Percentiles rank a stretch among this genome's conserved stretches.
Evolutionary conservation across 306 rosid genomes (phyloP).

Genomic region (Pueraria montana): DNA sequence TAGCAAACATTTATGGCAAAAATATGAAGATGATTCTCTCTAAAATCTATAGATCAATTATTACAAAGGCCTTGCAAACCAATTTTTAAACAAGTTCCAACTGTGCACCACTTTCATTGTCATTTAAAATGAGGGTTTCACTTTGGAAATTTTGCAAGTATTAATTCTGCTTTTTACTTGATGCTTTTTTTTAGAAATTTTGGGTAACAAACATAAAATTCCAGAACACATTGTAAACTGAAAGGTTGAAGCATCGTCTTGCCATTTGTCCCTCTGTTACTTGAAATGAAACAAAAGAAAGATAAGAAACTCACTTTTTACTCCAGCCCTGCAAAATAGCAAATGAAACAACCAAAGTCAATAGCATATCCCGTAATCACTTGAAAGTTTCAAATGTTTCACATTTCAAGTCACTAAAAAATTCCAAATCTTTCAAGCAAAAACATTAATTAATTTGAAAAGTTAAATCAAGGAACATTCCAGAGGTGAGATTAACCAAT

Average conservation of each 20-base stretch:
- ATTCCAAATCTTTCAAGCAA: constrained; percentile 19
- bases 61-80: constrained; percentile 28
- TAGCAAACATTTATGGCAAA: constrained; percentile 18
- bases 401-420: constrained; percentile 27
- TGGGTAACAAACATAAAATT: constrained; percentile 20
- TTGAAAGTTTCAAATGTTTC: constrained; percentile 28
- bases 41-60: constrained; percentile 24
- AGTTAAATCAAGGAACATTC: constrained; percentile 18
- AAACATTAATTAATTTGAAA: constrained; percentile 33
- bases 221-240: constrained; percentile 25
- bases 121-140: constrained; percentile 41
- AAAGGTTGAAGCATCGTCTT: constrained; percentile 17
- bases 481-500: constrained; percentile 1
- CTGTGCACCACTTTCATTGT: constrained; percentile 34
- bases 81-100: constrained; percentile 38
- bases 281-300: constrained; percentile 45
- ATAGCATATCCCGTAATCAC: constrained; percentile 39
- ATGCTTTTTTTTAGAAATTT: not conserved
- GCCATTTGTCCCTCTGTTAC: constrained; percentile 38
- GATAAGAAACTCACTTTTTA: constrained; percentile 81
- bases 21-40: constrained; percentile 25
- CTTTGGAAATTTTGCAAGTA: constrained; percentile 2
- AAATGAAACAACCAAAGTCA: constrained; percentile 47
- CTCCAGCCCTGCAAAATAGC: constrained; percentile 97
- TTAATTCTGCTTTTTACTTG: constrained; percentile 16